These are phyloP conservation scores for Lasiosphaeria ovina DNA, from an alignment of 495 filamentous ascomycete species.

Conservation along the genomic window DNA sequence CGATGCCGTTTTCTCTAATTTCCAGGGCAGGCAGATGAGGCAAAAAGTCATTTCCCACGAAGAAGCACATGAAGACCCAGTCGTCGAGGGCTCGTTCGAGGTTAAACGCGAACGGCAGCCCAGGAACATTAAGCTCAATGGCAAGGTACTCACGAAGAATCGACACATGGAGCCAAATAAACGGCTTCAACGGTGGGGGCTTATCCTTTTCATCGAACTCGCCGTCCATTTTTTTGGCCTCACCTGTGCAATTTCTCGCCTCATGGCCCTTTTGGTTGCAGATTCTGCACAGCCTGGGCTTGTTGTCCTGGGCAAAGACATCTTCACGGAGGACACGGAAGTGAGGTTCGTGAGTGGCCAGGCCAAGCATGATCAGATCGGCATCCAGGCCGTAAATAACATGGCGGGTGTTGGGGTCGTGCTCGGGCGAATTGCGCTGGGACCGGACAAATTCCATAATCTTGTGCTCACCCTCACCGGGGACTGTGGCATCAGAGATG, in stretches of 20 bases:
- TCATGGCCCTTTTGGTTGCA: constrained; percentile 92
- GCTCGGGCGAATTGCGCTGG: constrained; percentile 82
- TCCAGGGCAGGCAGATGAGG: constrained; percentile 95
- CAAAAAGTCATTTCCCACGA: constrained; percentile 98
- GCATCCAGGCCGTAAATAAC: constrained; percentile 96
- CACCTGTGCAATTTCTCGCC: constrained; percentile 76
- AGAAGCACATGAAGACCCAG: constrained; percentile 99
- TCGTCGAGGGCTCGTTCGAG: constrained; percentile 96
- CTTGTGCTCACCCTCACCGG: constrained; percentile 98
- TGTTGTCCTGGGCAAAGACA: constrained; percentile 87
- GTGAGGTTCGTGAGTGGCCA: constrained; percentile 95
- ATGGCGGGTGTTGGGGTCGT: constrained; percentile 95
- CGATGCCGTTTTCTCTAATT: constrained; percentile 95
- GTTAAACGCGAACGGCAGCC: constrained; percentile 75
- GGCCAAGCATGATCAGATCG: constrained; percentile 97
- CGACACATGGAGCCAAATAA: constrained; percentile 96
- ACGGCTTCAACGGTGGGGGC: constrained; percentile 70
- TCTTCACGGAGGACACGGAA: constrained; percentile 97
- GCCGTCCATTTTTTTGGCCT: constrained; percentile 78
- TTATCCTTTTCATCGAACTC: constrained; percentile 83
- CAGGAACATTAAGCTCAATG: constrained; percentile 78
- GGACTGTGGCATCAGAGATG: constrained; percentile 96
- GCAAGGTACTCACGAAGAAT: constrained; percentile 91
- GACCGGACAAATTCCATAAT: constrained; percentile 98
- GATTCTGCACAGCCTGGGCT: constrained; percentile 72